Evolutionary conservation across 2,329 filamentous ascomycete species (phyloP).

Genomic region (Reticulascus tulasneorum): DNA sequence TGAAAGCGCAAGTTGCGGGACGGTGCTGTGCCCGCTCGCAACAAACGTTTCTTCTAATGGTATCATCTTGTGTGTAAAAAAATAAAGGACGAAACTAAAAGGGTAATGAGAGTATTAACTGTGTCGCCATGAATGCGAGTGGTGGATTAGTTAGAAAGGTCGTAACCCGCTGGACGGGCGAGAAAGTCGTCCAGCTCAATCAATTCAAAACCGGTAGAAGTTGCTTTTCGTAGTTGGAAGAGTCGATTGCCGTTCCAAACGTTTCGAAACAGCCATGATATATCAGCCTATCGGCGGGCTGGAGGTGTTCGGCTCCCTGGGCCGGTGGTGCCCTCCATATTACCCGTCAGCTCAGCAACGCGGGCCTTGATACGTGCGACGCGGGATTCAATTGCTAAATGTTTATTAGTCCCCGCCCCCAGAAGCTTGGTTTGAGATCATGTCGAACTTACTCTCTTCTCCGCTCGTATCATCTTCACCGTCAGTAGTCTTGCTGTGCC

Average conservation of each 20-base stretch:
- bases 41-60: slow-evolving; percentile 17
- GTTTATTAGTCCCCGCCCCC: slow-evolving; percentile 19
- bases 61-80: slow-evolving; percentile 16
- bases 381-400: slow-evolving; percentile 85
- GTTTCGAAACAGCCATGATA: slow-evolving; percentile 1
- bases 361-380: slow-evolving; percentile 97
- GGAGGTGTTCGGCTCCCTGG: slow-evolving; percentile 22
- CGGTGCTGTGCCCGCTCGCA: too few species aligned
- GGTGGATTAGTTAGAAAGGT: slow-evolving; percentile 1
- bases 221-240: neutral
- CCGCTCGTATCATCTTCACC: slow-evolving; percentile 87
- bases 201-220: slow-evolving; percentile 6
- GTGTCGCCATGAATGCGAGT: slow-evolving; percentile 4
- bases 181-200: slow-evolving; percentile 1
- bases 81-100: slow-evolving; percentile 2
- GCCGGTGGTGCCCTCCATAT: slow-evolving; percentile 58
- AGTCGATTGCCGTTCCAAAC: slow-evolving; percentile 1
- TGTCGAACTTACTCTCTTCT: slow-evolving; percentile 74
- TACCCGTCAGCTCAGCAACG: slow-evolving; percentile 88
- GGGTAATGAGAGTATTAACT: slow-evolving; percentile 8
- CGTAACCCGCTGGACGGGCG: too few species aligned
- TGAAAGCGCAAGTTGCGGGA: too few species aligned
- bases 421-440: neutral
- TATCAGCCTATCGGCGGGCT: slow-evolving; percentile 7
- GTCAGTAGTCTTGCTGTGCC: slow-evolving; percentile 53